Evolutionary conservation across 192 early-diverging fungal species (phyloP).

Genomic region (Rhizophagus prolifer): DNA sequence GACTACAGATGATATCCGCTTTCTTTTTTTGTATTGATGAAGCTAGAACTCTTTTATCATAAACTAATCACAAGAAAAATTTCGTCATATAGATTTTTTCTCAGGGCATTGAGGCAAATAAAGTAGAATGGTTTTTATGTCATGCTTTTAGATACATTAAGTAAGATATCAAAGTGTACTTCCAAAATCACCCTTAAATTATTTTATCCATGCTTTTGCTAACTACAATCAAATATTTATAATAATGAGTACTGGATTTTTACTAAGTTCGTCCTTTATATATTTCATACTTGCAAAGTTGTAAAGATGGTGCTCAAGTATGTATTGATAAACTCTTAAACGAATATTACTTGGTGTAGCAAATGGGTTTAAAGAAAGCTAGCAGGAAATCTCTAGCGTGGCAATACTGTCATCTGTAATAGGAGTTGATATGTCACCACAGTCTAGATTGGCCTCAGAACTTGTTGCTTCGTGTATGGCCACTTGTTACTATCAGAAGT

Average conservation of each 20-base stretch:
- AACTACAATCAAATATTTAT: too few relatives aligned
- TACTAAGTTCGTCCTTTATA: too few relatives aligned
- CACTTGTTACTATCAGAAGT: neutral
- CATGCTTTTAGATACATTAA: neutral
- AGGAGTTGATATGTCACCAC: too few relatives aligned
- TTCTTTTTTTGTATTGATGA: neutral
- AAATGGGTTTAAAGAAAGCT: neutral
- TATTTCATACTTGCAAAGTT: too few relatives aligned
- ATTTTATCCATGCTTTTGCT: too few relatives aligned
- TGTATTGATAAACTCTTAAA: too few relatives aligned
- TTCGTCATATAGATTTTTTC: neutral
- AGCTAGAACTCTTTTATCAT: neutral
- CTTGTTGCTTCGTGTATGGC: too few relatives aligned
- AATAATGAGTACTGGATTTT: too few relatives aligned
- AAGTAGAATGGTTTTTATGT: neutral
- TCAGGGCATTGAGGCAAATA: neutral
- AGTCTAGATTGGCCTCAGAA: neutral
- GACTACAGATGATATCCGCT: neutral
- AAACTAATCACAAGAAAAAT: neutral
- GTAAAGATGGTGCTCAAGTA: too few relatives aligned
- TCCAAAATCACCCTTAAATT: neutral
- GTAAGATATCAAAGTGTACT: neutral
- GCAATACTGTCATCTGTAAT: too few relatives aligned
- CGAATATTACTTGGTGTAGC: neutral
- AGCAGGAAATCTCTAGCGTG: too few relatives aligned